Base-by-base conservation (phyloP, 148 eudicot species). In the Fallopia convolvulus region DNA sequence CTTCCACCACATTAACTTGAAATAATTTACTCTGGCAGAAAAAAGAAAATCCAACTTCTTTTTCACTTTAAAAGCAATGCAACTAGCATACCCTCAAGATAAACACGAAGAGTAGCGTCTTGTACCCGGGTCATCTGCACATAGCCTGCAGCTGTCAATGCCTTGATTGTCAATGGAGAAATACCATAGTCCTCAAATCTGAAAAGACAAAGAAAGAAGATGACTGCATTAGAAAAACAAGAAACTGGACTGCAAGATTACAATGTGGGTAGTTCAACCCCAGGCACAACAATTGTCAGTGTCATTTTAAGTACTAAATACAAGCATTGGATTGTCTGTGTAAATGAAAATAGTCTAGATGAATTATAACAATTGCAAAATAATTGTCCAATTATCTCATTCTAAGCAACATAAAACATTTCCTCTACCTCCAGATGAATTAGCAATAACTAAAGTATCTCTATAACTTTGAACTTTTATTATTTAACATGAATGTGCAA, bases 111-210 rank as follows among this genome's bases (percentile, higher is more conserved):
- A 4, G 97, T 86, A 76, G 95, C 92, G 76, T 92, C 97, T 80
- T 92, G 99, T 53, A 92, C 97, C 84, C 79, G 86, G 70, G 99
- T 89, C 97, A 95, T 88, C 74, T 85, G 90, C 75, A 87, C 86
- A 86, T 92, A 95, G 66, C 97, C 99, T 74, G 97, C 94, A 79
- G 81, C 74, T 49, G 83, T 80, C 82, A 94, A 90, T 20, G 99
- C 92, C 88, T 87, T 89, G 60, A 91, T 87, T 9, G 97, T 89
- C 85, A 87, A 75, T 12, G 92, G 87, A 79, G 97, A 92, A 76
- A 95, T 85, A 77, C 81, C 83, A 85, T 83, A 92, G 79, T 95
- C 94, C 74, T 92, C 97, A 86, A 95, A 95, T 85, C 97, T 95
- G 87, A 66, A 81, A 81, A 33, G 21, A 36, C 63, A 83, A 48